A percentile compares a stretch with the other conserved stretches of the same genome.
phyloP scores from a whole-genome alignment of 148 eudicot species.

The Persicaria tinctoria region DNA sequence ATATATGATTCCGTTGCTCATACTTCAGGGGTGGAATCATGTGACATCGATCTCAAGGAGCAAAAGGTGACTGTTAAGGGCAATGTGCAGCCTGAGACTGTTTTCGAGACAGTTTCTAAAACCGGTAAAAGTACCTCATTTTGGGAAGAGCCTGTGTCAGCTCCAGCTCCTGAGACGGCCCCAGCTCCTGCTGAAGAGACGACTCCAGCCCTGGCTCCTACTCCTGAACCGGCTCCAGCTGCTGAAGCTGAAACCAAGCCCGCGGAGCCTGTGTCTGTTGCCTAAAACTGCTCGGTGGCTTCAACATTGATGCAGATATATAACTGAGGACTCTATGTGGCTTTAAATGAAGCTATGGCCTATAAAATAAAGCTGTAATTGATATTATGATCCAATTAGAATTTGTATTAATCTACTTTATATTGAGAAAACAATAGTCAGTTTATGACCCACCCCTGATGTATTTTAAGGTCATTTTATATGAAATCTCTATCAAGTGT shows the following conservation, averaged over 20 bases:
- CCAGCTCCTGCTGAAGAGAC: background rate
- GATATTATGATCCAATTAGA: background rate
- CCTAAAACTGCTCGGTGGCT: background rate
- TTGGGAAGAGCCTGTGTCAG: constrained; percentile 3
- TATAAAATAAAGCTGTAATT: background rate
- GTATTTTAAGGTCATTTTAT: too few relatives aligned
- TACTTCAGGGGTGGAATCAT: constrained; percentile 5
- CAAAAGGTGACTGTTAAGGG: constrained; percentile 7
- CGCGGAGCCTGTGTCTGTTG: constrained; percentile 8
- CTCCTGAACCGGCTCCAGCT: background rate
- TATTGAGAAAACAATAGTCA: background rate
- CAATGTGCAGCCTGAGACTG: background rate
- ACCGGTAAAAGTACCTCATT: constrained; percentile 6
- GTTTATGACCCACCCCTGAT: background rate
- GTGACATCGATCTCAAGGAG: constrained; percentile 9
- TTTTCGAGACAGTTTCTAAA: constrained; percentile 11
- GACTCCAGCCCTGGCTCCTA: background rate
- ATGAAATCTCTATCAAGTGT: too few relatives aligned
- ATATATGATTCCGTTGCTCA: background rate
- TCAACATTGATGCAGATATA: background rate
- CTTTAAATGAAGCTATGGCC: background rate
- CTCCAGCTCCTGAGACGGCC: background rate
- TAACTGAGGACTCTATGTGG: background rate
- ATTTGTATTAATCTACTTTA: background rate
- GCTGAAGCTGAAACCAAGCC: constrained; percentile 21